Conservation (phyloP, 208 protist genomes). For the Trypanosomatidae sp. region DNA sequence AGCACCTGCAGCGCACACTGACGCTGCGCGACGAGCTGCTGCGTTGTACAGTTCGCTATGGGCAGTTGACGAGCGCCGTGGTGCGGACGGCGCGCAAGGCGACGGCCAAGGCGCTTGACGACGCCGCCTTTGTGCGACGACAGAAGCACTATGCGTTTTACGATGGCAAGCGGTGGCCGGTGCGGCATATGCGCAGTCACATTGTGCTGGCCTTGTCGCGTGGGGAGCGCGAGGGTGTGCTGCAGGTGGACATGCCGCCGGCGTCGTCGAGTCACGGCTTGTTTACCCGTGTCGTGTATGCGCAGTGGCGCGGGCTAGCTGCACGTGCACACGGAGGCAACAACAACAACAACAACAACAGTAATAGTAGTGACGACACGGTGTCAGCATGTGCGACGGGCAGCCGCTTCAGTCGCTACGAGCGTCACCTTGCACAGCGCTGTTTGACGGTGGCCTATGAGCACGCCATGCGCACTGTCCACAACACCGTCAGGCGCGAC, state of each 20-base stretch:
- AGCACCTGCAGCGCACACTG: slow-evolving; percentile 50
- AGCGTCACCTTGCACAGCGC: slow-evolving; percentile 4
- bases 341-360: not conserved
- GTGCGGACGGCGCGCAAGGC: slow-evolving; percentile 40
- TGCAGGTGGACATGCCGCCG: slow-evolving; percentile 32
- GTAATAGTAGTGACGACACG: not conserved
- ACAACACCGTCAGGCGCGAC: slow-evolving; percentile 36
- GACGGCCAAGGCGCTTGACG: slow-evolving; percentile 37
- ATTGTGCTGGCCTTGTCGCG: slow-evolving; percentile 49
- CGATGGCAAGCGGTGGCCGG: slow-evolving; percentile 24
- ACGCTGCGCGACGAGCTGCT: slow-evolving; percentile 19
- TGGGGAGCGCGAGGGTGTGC: slow-evolving; percentile 52
- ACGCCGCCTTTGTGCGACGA: slow-evolving; percentile 27
- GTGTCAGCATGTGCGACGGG: not conserved
- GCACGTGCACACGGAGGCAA: no score
- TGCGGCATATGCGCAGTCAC: slow-evolving; percentile 30
- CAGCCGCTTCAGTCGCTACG: slow-evolving; percentile 1
- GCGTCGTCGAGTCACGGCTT: slow-evolving; percentile 10
- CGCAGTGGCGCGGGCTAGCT: slow-evolving; percentile 19
- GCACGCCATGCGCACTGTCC: slow-evolving; percentile 25
- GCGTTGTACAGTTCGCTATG: slow-evolving; percentile 13
- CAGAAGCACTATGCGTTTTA: slow-evolving; percentile 53
- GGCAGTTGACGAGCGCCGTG: slow-evolving; percentile 17
- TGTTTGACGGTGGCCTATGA: slow-evolving; percentile 11
- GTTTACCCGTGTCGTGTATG: slow-evolving; percentile 16